phyloP scores from a whole-genome alignment of 192 early-diverging fungal species.

The Gonapodya sp. region DNA sequence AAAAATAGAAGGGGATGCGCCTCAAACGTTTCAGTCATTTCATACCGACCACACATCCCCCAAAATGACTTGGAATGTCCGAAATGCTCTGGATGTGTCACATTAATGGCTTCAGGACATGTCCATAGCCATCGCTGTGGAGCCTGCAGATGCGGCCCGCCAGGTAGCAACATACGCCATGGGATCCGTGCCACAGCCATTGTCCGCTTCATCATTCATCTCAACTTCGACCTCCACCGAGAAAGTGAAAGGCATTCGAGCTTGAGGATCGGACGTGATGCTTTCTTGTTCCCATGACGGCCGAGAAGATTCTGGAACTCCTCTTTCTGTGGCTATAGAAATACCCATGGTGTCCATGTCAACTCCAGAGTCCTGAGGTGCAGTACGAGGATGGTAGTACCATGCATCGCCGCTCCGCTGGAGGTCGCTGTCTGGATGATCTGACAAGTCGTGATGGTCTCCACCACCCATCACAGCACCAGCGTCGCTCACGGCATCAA shows the following conservation, averaged over 20 bases:
- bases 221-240: not conserved
- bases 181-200: not conserved
- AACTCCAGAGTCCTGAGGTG: not conserved
- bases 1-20: not conserved
- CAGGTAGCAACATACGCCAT: not conserved
- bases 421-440: too few species aligned
- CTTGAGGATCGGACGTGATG: too few species aligned
- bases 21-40: too few species aligned
- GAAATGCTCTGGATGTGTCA: too few species aligned
- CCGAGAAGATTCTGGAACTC: too few species aligned
- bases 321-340: too few species aligned
- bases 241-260: not conserved
- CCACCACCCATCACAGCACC: not conserved
- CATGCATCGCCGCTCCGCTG: not conserved
- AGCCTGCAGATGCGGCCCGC: not conserved
- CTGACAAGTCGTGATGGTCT: too few species aligned
- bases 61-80: too few species aligned
- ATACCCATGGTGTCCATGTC: not conserved
- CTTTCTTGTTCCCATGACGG: too few species aligned
- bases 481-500: not conserved
- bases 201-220: not conserved
- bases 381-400: not conserved
- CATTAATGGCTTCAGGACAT: not conserved
- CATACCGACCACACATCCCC: too few species aligned
- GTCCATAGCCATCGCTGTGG: not conserved